phyloP scores from a whole-genome alignment of 2,329 filamentous ascomycete genomes.

The Hypoxylon sp. region DNA sequence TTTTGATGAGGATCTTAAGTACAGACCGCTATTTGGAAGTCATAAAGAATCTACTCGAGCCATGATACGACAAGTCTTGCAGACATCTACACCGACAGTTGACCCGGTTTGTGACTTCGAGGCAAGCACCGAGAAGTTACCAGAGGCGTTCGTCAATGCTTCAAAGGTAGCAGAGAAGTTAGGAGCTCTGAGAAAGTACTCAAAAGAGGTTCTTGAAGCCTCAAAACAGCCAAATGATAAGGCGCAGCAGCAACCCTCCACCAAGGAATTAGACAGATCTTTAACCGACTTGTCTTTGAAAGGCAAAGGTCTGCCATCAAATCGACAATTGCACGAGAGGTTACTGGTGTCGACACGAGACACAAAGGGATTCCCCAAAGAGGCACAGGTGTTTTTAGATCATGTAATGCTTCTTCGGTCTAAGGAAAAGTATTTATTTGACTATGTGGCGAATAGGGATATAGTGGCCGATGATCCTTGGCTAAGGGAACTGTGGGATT shows the following conservation, averaged over 20 bases:
- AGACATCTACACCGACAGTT: slow-evolving; percentile 55
- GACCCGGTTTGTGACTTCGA: slow-evolving; percentile 58
- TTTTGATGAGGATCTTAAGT: slow-evolving; percentile 67
- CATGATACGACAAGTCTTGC: slow-evolving; percentile 61
- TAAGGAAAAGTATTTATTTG: slow-evolving; percentile 74
- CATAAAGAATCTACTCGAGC: slow-evolving; percentile 62
- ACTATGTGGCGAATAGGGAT: slow-evolving; percentile 74
- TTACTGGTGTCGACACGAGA: slow-evolving; percentile 64
- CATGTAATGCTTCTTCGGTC: slow-evolving; percentile 73
- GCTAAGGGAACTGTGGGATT: slow-evolving; percentile 85
- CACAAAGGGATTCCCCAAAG: slow-evolving; percentile 63
- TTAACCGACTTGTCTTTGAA: slow-evolving; percentile 58
- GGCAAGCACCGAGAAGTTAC: slow-evolving; percentile 56
- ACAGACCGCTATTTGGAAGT: slow-evolving; percentile 71
- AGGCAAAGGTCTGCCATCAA: slow-evolving; percentile 60
- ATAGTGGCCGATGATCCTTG: slow-evolving; percentile 81
- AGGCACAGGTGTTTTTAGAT: slow-evolving; percentile 68
- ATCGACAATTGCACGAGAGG: slow-evolving; percentile 71
- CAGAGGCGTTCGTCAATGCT: slow-evolving; percentile 60
- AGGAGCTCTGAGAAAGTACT: slow-evolving; percentile 60
- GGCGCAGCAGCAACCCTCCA: slow-evolving; percentile 27
- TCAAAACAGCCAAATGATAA: slow-evolving; percentile 39
- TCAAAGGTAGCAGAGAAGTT: slow-evolving; percentile 66
- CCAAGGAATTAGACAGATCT: slow-evolving; percentile 52
- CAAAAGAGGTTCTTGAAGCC: slow-evolving; percentile 47